A percentile compares a stretch with the other conserved stretches of the same genome.
phyloP scores from a whole-genome alignment of 305 asterid species.

The Rubia tinctorum region DNA sequence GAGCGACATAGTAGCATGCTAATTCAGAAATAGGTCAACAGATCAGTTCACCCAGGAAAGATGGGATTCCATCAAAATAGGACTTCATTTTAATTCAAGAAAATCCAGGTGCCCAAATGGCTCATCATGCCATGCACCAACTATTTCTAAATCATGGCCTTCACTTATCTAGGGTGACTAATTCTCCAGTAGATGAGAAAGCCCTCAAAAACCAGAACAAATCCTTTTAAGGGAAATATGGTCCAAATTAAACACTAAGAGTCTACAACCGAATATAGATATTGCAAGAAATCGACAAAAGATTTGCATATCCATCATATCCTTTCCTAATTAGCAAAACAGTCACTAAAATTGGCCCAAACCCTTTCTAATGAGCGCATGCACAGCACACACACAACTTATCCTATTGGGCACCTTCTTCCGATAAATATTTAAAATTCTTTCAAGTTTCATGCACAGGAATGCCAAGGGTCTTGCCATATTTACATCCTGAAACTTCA shows the following conservation, averaged over 20 bases:
- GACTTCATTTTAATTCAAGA: background rate
- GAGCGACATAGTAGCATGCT: background rate
- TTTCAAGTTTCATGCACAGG: background rate
- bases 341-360: background rate
- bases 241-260: background rate
- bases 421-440: background rate
- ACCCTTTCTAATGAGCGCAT: background rate
- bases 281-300: background rate
- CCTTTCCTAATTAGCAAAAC: background rate
- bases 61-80: background rate
- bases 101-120: background rate
- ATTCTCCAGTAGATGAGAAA: background rate
- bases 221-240: background rate
- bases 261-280: background rate
- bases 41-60: background rate
- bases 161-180: background rate
- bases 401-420: too few relatives aligned
- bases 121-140: background rate
- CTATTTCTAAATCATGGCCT: background rate
- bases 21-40: background rate
- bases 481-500: background rate
- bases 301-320: background rate
- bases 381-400: background rate
- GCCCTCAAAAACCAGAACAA: background rate
- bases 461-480: background rate